Evolutionary conservation across 148 eudicot species (phyloP).

Genomic region (Suaeda aralocaspica): DNA sequence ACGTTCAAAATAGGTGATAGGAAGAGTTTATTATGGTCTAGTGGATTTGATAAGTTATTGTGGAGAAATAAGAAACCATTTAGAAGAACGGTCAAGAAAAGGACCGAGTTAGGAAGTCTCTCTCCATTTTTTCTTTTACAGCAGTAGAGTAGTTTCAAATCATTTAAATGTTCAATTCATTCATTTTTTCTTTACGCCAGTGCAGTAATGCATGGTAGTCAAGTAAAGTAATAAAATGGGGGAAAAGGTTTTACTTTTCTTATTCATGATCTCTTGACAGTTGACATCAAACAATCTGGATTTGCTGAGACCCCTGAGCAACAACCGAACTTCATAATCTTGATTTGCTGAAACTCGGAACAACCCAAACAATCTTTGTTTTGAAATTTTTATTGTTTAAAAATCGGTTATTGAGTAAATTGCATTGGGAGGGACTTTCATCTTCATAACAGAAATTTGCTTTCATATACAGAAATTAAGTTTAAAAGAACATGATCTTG

Average conservation of each 20-base stretch:
- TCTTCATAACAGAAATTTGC: too few species aligned
- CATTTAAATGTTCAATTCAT: conserved; percentile 36
- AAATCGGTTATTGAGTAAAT: too few species aligned
- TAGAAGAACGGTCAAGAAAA: conserved; percentile 70
- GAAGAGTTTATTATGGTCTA: conserved; percentile 15
- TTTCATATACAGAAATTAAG: too few species aligned
- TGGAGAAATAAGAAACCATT: conserved; percentile 82
- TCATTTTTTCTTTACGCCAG: conserved; percentile 23
- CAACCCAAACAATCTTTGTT: too few species aligned
- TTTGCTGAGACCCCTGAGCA: not conserved
- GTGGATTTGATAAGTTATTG: conserved; percentile 46
- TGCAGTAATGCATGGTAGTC: conserved; percentile 9
- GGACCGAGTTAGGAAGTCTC: conserved; percentile 54
- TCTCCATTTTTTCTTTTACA: conserved; percentile 41
- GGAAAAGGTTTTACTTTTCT: not conserved
- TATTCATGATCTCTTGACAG: not conserved
- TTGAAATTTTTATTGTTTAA: too few species aligned
- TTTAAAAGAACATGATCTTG: too few species aligned
- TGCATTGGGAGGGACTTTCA: too few species aligned
- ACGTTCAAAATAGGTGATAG: conserved; percentile 18
- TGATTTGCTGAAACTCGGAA: not conserved
- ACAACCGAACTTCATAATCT: not conserved
- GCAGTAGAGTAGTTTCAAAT: conserved; percentile 16
- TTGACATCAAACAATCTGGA: not conserved
- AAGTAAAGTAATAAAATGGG: not conserved